Evolutionary conservation across 148 eudicot genomes (phyloP).

Genomic region (Arbutus unedo): DNA sequence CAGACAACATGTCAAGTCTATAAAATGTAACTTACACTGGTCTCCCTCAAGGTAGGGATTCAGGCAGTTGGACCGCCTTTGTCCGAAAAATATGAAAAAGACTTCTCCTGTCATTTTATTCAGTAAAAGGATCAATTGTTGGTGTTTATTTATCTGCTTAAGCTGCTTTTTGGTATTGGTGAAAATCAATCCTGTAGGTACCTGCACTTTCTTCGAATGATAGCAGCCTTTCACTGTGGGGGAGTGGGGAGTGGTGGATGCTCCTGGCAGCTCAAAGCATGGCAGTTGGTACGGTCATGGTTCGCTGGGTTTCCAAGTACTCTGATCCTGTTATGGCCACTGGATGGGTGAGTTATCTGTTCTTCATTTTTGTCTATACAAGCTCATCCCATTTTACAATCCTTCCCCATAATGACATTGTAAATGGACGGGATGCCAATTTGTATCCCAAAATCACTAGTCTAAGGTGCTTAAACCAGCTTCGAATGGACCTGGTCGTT

Average conservation of each 20-base stretch:
- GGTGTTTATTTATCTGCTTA: not conserved
- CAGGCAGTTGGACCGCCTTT: not conserved
- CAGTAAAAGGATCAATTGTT: not conserved
- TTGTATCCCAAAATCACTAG: too few species aligned
- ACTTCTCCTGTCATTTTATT: not conserved
- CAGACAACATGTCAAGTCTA: not conserved
- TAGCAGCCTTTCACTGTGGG: slow-evolving; percentile 82
- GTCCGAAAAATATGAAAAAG: not conserved
- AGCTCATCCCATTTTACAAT: too few species aligned
- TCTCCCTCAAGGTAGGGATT: not conserved
- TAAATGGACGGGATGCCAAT: too few species aligned
- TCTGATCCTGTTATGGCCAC: slow-evolving; percentile 98
- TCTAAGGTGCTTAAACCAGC: too few species aligned
- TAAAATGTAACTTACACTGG: not conserved
- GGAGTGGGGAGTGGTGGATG: slow-evolving; percentile 99
- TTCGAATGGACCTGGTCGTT: too few species aligned
- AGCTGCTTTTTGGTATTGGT: slow-evolving; percentile 9
- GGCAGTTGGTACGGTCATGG: slow-evolving; percentile 98
- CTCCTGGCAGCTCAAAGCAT: slow-evolving; percentile 98
- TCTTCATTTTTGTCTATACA: not conserved
- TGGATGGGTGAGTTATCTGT: slow-evolving; percentile 69
- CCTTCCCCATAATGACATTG: too few species aligned
- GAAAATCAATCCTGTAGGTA: slow-evolving; percentile 40
- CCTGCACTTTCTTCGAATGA: slow-evolving; percentile 60
- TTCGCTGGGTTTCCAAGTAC: slow-evolving; percentile 97